Evolutionary conservation across 2,329 filamentous ascomycete species (phyloP), one percentile per base, ranked within the genome.

Genomic region (Fusarium sp.): DNA sequence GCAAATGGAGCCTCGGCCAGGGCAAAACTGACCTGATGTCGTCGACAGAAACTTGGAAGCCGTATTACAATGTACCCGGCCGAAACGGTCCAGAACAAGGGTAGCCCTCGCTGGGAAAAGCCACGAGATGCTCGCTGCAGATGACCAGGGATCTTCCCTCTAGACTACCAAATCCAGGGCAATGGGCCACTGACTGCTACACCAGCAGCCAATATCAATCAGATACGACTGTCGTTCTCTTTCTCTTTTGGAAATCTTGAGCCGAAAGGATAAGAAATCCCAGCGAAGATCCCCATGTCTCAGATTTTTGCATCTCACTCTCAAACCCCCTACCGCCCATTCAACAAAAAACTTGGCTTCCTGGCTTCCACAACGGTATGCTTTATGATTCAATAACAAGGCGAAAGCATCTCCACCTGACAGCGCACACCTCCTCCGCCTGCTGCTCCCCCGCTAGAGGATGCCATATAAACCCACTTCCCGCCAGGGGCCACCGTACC

Each of bases 381-480:
- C 43, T 7, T 6, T 29, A 50, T 50, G 45, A 50, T 50, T 45
- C 52, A 27, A 33, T 35, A 33, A 50, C 33, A 70, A 45, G 61
- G 65, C 54, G 58, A 31, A 31, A 29, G 22, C 41, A 45, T 68
- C 57, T 35, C 64, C 57, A 27, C 50, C 50, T 54, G 71, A 74
- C 72, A 74, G 66, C 72, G 68, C 68, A 73, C 71, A 50, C 48
- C 43, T 56, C 54, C 33, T 59, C 52, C 69, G 59, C 61, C 69
- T 43, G 6, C 41, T 43, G 24, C 52, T 50, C 24, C 22, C 64
- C 29, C 52, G 29, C 58, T 41, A n/a, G 24, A 52, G 10, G 68
- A 50, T 56, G 45, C 52, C 27, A 56, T 56, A 56, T 24, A 45
- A 64, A 64, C 60, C 66, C 68, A 69, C 68, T 69, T 67, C 59